Conservation (phyloP, 2,329 filamentous ascomycete species). For the Apiospora pterosperma region DNA sequence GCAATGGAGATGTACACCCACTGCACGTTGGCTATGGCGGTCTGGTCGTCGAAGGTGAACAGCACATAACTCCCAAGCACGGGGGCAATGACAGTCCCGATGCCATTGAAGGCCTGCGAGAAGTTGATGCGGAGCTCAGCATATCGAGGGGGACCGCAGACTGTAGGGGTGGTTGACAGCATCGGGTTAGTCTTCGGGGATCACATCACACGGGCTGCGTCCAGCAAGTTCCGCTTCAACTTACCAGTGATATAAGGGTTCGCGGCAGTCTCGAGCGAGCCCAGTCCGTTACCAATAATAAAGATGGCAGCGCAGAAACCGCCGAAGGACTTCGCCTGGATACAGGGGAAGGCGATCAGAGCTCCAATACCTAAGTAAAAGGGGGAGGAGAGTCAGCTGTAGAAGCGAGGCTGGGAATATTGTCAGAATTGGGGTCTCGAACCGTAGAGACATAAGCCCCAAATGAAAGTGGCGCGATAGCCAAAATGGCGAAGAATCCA, state of each 20-base stretch:
- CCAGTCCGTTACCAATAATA: slow-evolving; percentile 70
- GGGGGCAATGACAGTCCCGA: slow-evolving; percentile 70
- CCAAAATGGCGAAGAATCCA: slow-evolving; percentile 64
- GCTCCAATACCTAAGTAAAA: slow-evolving; percentile 45
- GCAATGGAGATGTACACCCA: slow-evolving; percentile 76
- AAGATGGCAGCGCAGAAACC: slow-evolving; percentile 74
- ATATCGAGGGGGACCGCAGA: slow-evolving; percentile 66
- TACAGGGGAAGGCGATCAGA: slow-evolving; percentile 52
- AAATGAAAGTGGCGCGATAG: slow-evolving; percentile 64
- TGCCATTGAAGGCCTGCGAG: slow-evolving; percentile 73
- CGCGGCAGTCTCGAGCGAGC: slow-evolving; percentile 72
- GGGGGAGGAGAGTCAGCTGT: slow-evolving; percentile 4
- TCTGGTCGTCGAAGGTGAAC: slow-evolving; percentile 58
- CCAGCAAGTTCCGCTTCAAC: background rate
- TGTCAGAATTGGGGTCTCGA: slow-evolving; percentile 14
- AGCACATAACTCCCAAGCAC: slow-evolving; percentile 71
- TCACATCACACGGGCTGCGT: no score
- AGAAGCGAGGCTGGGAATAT: slow-evolving; percentile 2
- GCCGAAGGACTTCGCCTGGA: slow-evolving; percentile 62
- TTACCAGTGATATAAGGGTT: slow-evolving; percentile 68
- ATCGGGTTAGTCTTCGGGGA: slow-evolving; percentile 9
- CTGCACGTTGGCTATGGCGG: slow-evolving; percentile 64
- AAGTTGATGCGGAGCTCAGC: slow-evolving; percentile 71
- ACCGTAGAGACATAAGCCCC: slow-evolving; percentile 63
- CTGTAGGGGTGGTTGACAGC: slow-evolving; percentile 16